A percentile compares a stretch with the other conserved stretches of the same genome.
Conservation (phyloP, 768 basidiomycete species). For the Mycena amicta region DNA sequence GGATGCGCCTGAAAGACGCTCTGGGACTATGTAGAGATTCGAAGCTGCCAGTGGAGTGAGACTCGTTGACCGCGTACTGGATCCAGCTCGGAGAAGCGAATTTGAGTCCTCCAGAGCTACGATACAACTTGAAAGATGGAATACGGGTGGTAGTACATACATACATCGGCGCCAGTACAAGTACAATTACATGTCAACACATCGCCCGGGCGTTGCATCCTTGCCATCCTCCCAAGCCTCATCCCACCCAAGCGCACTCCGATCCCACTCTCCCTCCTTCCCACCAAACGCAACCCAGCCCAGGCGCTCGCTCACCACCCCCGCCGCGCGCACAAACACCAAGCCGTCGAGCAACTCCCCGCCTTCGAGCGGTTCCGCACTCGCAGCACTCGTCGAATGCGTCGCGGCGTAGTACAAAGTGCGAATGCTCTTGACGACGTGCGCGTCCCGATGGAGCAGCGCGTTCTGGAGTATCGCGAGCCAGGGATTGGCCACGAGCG, state of each 20-base stretch:
- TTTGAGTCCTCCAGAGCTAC: too few species aligned
- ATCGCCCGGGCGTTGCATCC: too few species aligned
- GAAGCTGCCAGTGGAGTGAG: too few species aligned
- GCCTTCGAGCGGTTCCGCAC: conserved; percentile 34
- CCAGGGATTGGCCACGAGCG: conserved; percentile 39
- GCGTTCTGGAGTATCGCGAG: conserved; percentile 35
- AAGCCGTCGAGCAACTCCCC: conserved; percentile 39
- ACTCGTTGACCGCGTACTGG: too few species aligned
- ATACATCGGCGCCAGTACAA: too few species aligned
- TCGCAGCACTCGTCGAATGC: conserved; percentile 35
- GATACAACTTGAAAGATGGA: too few species aligned
- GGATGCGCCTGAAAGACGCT: too few species aligned
- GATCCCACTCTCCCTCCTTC: conserved; percentile 38
- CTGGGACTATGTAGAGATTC: too few species aligned
- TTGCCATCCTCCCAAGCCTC: conserved; percentile 48
- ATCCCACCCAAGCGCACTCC: conserved; percentile 48
- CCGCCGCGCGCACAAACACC: conserved; percentile 47
- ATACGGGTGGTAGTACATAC: too few species aligned
- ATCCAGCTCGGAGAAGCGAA: too few species aligned
- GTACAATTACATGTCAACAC: too few species aligned
- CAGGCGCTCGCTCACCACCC: conserved; percentile 41
- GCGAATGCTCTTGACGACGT: conserved; percentile 39
- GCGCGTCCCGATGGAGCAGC: conserved; percentile 43
- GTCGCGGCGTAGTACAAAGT: conserved; percentile 38
- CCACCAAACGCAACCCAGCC: conserved; percentile 48